Conservation (phyloP, 495 filamentous ascomycete genomes). For the Penicillium pulvis region DNA sequence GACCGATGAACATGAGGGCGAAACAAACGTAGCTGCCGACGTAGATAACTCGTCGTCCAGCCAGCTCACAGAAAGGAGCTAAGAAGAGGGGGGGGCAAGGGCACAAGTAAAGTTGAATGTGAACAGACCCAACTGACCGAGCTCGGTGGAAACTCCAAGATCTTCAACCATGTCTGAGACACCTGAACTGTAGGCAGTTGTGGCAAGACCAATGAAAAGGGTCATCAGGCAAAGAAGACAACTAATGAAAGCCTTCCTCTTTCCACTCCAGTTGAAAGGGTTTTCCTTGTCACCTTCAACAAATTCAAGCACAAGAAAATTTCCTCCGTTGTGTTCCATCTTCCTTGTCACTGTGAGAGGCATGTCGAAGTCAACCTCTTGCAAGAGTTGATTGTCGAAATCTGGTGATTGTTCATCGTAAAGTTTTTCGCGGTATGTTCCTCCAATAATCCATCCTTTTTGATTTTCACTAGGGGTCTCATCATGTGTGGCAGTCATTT, state of each 20-base stretch:
- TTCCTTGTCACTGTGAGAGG: constrained; percentile 39
- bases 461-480: constrained; percentile 7
- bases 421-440: constrained; percentile 31
- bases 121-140: constrained; percentile 47
- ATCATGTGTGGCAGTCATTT: constrained; percentile 5
- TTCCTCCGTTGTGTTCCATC: constrained; percentile 30
- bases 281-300: constrained; percentile 42
- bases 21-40: constrained; percentile 42
- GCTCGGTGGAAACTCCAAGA: constrained; percentile 32
- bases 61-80: constrained; percentile 48
- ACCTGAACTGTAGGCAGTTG: constrained; percentile 50
- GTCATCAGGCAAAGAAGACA: constrained; percentile 48
- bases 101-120: constrained; percentile 46
- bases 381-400: constrained; percentile 29
- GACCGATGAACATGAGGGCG: constrained; percentile 45
- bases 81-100: constrained; percentile 45
- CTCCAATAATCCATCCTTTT: constrained; percentile 38
- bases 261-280: constrained; percentile 49
- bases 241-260: constrained; percentile 44
- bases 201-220: constrained; percentile 50
- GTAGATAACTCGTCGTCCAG: constrained; percentile 43
- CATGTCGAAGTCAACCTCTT: constrained; percentile 46
- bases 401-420: constrained; percentile 23
- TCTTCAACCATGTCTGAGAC: constrained; percentile 41
- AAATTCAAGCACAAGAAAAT: constrained; percentile 43